Conservation (phyloP, 768 basidiomycete species). For the Lactarius indigo region DNA sequence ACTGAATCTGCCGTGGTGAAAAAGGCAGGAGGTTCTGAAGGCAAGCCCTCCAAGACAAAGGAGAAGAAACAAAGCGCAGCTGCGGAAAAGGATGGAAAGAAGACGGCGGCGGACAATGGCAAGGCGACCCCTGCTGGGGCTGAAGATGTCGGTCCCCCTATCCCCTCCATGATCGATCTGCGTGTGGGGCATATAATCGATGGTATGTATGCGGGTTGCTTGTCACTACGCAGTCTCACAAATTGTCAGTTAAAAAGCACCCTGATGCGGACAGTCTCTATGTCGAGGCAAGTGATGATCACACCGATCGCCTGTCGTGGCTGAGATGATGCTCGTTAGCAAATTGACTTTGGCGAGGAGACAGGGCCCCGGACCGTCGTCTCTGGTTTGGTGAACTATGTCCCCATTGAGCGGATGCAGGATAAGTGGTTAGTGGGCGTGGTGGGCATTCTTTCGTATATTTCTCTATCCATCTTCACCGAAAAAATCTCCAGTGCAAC, state of each 20-base stretch:
- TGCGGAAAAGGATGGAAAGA: constrained; percentile 35
- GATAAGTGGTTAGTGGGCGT: constrained; percentile 81
- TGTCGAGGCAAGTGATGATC: constrained; percentile 62
- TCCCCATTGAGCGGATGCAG: constrained; percentile 91
- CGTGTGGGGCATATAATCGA: constrained; percentile 92
- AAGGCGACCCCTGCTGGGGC: constrained; percentile 35
- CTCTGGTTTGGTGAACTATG: constrained; percentile 94
- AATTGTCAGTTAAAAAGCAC: constrained; percentile 74
- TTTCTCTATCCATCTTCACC: neutral
- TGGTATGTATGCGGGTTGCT: constrained; percentile 42
- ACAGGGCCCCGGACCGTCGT: constrained; percentile 94
- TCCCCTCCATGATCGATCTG: constrained; percentile 96
- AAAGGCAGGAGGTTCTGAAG: constrained; percentile 43
- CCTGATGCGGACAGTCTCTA: constrained; percentile 98
- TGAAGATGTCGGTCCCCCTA: constrained; percentile 74
- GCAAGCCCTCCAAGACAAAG: constrained; percentile 40
- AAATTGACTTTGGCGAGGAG: constrained; percentile 96
- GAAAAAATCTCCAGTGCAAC: constrained; percentile 59
- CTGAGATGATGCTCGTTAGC: constrained; percentile 40
- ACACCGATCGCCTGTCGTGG: neutral
- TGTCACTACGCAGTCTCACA: constrained; percentile 5
- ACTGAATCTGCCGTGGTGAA: constrained; percentile 48
- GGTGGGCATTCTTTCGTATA: constrained; percentile 40
- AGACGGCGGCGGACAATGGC: constrained; percentile 34
- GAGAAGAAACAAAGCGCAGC: constrained; percentile 44